Evolutionary conservation across 2,329 filamentous ascomycete genomes (phyloP).

Genomic region (Alternaria sp.): DNA sequence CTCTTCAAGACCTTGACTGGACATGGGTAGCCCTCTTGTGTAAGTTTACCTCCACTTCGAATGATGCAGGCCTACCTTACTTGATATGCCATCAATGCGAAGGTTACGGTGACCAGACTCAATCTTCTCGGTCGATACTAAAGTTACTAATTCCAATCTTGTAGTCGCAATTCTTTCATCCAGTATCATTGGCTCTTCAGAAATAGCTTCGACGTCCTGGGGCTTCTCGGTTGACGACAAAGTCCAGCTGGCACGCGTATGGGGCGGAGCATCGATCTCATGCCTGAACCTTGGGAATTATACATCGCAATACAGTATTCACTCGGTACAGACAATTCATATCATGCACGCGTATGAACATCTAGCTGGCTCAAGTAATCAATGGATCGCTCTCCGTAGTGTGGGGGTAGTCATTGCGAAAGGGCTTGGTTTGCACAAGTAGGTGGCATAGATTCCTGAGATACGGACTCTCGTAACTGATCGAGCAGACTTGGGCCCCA

Average conservation of each 20-base stretch:
- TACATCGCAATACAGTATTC: constrained; percentile 48
- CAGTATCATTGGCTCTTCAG: constrained; percentile 52
- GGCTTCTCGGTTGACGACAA: constrained; percentile 54
- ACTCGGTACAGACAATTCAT: constrained; percentile 54
- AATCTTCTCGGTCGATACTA: not conserved
- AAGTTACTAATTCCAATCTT: constrained; percentile 18
- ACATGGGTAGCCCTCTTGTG: constrained; percentile 52
- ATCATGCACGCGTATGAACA: constrained; percentile 59
- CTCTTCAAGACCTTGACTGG: constrained; percentile 41
- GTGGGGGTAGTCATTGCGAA: constrained; percentile 57
- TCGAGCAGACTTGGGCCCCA: constrained; percentile 28
- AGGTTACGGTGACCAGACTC: not conserved
- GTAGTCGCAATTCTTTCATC: constrained; percentile 51
- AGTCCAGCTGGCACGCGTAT: constrained; percentile 50
- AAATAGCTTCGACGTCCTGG: constrained; percentile 47
- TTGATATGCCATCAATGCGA: not conserved
- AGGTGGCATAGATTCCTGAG: not conserved
- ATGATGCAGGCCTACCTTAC: not conserved
- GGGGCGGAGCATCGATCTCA: constrained; percentile 55
- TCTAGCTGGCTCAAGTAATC: constrained; percentile 56
- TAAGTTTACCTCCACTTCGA: not conserved
- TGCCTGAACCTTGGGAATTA: constrained; percentile 57
- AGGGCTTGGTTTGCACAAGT: constrained; percentile 54
- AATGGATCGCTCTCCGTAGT: constrained; percentile 54
- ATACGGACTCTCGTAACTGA: not conserved